These are phyloP conservation scores for Corymbia citriodora DNA, from an alignment of 441 rosid species.

Conservation along the genomic window DNA sequence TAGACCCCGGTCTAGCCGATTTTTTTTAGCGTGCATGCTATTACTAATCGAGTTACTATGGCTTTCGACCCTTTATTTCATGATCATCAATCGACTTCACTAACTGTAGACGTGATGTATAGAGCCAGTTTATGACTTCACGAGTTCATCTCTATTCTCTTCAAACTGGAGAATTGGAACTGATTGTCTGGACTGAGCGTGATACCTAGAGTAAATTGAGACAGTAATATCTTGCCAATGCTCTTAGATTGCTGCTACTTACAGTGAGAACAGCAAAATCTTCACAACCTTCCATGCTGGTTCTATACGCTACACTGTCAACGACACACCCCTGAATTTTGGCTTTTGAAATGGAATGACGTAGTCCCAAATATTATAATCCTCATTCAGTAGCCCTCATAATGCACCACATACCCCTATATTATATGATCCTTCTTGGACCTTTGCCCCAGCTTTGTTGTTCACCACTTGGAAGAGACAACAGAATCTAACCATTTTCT, in stretches of 20 bases:
- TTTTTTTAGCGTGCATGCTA: neutral
- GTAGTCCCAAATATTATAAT: conserved; percentile 2
- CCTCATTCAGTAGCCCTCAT: neutral
- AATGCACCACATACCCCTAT: neutral
- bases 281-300: neutral
- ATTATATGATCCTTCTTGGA: neutral
- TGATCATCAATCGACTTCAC: neutral
- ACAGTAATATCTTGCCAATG: neutral
- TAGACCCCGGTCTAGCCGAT: neutral
- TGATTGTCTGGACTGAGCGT: neutral
- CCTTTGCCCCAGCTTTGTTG: neutral
- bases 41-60: neutral
- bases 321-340: conserved; percentile 16
- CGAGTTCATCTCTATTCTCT: neutral
- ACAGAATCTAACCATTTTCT: neutral
- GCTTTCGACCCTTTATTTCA: neutral
- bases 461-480: neutral
- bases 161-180: neutral
- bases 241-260: neutral
- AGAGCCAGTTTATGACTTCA: neutral
- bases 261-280: neutral
- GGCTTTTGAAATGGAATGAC: conserved; percentile 33
- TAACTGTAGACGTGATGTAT: neutral
- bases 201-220: neutral
- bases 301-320: conserved; percentile 2